Base-by-base conservation (phyloP, 163 green algal genomes). In the Dunaliella salina region DNA sequence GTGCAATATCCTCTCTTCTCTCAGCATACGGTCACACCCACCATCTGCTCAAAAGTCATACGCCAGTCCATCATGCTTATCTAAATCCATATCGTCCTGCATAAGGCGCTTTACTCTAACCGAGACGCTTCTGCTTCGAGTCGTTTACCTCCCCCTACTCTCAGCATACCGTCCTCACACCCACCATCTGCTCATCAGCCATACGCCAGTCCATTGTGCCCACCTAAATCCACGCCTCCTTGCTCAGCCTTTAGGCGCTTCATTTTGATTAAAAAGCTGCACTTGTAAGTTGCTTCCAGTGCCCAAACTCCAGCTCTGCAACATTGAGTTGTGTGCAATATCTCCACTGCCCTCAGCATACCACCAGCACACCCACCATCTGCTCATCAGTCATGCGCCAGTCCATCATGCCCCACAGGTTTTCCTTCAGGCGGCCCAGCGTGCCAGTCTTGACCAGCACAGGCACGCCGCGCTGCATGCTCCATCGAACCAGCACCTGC, bases 401-500 rank as follows among this genome's bases (percentile, higher is more conserved):
- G 63, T 75, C 63, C 63, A 75, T 75, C 63, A 75, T 75, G 63
- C 63, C 63, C 63, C 63, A 75, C 63, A 94, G 86, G 91, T 96
- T 96, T 57, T 94, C 90, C 1, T 71, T 40, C 83, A 94, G 85
- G 84, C 94, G 88, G 22, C 84, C 63, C 40, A 88, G n/a, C 83
- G 75, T 87, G 75, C 83, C 85, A 34, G 91, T 85, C 87, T 96
- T 96, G 71, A 93, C 93, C 26, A 97, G 93, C 34, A 96, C 93
- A 13, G 90, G 83, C 40, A 96, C 93, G 5, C 94, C 95, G 32
- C 94, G 90, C 91, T 97, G 95, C 83, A 95, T 89, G 87, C 95
- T 96, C 94, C 94, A 97, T 85, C 92, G 91, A n/a, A 97, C 83
- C 75, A 95, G 87, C 29, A 96, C 92, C 86, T 88, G 86, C 40